Evolutionary conservation across 2,329 filamentous ascomycete species (phyloP), one percentile per base, ranked within the genome.

Genomic region (Aspergillus novoparasiticus): DNA sequence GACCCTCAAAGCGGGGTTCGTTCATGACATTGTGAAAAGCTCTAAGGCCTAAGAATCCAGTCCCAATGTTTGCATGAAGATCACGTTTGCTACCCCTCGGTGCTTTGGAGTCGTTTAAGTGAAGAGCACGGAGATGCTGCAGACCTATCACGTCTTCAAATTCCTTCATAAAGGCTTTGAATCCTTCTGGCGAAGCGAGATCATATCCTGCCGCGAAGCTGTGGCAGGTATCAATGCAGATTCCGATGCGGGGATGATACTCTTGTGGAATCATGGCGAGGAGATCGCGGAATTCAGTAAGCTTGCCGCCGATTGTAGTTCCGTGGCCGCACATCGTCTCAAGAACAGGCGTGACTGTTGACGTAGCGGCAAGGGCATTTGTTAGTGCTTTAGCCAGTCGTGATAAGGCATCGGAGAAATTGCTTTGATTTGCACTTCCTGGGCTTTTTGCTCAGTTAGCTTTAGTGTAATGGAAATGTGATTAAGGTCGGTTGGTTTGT

Each of bases 171-270:
- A 93, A 95, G 57, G 84, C 79, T 39, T 86, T 82, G 76, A 96
- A 97, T 0, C 90, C 85, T 57, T 87, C 85, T 0, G 92, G 90
- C 0, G 89, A 88, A 59, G 93, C 87, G 36, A 99, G 79, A 76
- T 99, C 95, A 76, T 98, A 95, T 6, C 95, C 95, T 0, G 92
- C 94, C 0, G 94, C 94, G 77, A 98, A 98, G 63, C 93, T 89
- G 78, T 99, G 95, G 79, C 95, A 99, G 0, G 95, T 99, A 76
- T 99, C 95, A 61, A 99, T 88, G 78, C 95, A 99, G 21, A 99
- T 93, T 53, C 94, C 95, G 2, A 99, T 89, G 36, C 95, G 88
- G 50, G 82, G 77, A 80, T 97, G 96, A 76, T 96, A 88, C 26
- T 93, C 86, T n/a, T 76, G 66, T 0, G 80, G 79, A 28, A 98